These are phyloP conservation scores for Beauveria medogensis DNA, from an alignment of 2,329 filamentous ascomycete genomes.

Conservation along the genomic window DNA sequence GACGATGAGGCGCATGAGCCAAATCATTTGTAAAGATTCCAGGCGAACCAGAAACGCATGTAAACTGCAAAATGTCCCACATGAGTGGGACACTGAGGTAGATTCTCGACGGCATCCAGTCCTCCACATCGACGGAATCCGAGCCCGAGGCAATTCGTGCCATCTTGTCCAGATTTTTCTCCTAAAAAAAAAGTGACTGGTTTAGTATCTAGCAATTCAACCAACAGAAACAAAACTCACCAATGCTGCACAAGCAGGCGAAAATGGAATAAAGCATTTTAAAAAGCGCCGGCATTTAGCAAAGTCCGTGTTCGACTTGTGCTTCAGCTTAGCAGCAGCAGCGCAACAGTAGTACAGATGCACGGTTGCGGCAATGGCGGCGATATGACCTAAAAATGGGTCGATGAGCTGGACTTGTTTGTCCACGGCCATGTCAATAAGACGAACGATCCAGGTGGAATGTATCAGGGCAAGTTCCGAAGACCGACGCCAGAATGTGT, in stretches of 20 bases:
- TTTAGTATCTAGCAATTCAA: conserved; percentile 5
- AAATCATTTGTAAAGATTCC: conserved; percentile 30
- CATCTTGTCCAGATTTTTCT: conserved; percentile 39
- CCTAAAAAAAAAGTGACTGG: conserved; percentile 21
- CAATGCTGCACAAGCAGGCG: conserved; percentile 36
- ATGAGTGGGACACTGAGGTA: conserved; percentile 44
- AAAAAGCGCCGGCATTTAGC: conserved; percentile 42
- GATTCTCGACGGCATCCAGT: conserved; percentile 45
- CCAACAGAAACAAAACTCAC: conserved; percentile 22
- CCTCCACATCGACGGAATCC: conserved; percentile 38
- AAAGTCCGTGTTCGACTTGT: conserved; percentile 44
- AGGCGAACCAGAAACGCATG: conserved; percentile 29
- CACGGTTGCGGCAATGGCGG: conserved; percentile 44
- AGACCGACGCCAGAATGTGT: conserved; percentile 45
- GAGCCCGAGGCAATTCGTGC: conserved; percentile 40
- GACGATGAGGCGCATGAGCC: conserved; percentile 30
- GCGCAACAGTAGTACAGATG: conserved; percentile 47
- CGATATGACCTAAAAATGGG: conserved; percentile 43
- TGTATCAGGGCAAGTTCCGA: conserved; percentile 43
- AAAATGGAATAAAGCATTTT: conserved; percentile 39
- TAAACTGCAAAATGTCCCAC: conserved; percentile 45
- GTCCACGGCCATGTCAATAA: conserved; percentile 46
- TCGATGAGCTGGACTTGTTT: conserved; percentile 41
- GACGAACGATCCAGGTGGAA: conserved; percentile 44
- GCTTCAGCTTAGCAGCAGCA: conserved; percentile 37